Conservation (phyloP, 2,329 filamentous ascomycete species). For the Aspergillus udagawae region DNA sequence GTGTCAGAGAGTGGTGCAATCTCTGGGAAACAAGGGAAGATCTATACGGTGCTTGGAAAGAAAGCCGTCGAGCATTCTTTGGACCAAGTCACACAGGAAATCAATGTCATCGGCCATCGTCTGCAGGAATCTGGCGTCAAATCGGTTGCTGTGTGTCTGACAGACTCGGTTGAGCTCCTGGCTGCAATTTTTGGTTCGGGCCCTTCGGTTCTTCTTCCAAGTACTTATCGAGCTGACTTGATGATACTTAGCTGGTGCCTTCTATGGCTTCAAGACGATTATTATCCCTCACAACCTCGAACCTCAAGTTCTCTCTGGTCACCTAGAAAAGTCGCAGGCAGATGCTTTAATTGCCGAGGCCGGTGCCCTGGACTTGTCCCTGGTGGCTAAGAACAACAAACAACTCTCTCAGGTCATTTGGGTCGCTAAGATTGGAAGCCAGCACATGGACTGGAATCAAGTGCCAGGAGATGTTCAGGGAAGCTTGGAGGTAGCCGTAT, state of each 20-base stretch:
- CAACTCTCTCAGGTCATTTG: conserved; percentile 76
- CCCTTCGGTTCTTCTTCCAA: not conserved
- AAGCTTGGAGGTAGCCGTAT: conserved; percentile 77
- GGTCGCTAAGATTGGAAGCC: conserved; percentile 87
- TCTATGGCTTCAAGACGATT: conserved; percentile 81
- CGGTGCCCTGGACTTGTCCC: conserved; percentile 77
- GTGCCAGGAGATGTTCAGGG: conserved; percentile 72
- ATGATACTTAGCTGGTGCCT: conserved; percentile 64
- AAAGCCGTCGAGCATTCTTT: conserved; percentile 69
- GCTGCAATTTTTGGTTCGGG: conserved; percentile 66
- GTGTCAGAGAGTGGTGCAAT: conserved; percentile 59
- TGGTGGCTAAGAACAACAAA: conserved; percentile 64
- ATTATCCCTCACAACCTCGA: conserved; percentile 78
- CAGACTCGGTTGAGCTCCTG: conserved; percentile 88
- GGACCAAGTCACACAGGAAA: conserved; percentile 73
- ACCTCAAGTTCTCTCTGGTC: conserved; percentile 63
- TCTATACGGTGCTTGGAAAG: conserved; percentile 75
- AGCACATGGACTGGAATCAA: conserved; percentile 93
- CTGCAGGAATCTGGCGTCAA: conserved; percentile 64
- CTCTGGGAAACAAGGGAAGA: conserved; percentile 60
- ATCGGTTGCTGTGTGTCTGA: conserved; percentile 82
- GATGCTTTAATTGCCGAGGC: conserved; percentile 82
- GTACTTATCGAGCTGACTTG: conserved; percentile 8
- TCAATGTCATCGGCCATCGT: conserved; percentile 80
- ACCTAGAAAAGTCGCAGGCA: conserved; percentile 68